A percentile compares a stretch with the other conserved stretches of the same genome.
Conservation (phyloP, 1,139 yeast genomes). For the Starmera stellimalicola region DNA sequence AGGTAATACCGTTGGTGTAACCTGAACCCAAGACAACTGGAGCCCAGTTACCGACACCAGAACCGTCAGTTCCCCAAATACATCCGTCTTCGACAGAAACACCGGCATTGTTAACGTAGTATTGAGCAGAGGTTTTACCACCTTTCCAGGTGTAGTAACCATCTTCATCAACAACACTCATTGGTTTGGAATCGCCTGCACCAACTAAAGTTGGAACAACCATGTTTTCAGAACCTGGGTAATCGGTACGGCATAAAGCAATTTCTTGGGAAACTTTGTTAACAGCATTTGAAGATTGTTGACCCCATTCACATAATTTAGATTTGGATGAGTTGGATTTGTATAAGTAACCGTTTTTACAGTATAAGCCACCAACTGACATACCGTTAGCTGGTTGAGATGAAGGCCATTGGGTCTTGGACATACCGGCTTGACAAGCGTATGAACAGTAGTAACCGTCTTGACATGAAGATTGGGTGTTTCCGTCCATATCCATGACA, state of each 20-base stretch:
- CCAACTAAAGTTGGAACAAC: slow-evolving; percentile 77
- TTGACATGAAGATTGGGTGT: slow-evolving; percentile 57
- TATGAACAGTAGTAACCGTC: slow-evolving; percentile 94
- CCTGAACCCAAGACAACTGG: slow-evolving; percentile 96
- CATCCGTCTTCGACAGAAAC: slow-evolving; percentile 84
- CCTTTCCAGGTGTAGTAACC: slow-evolving; percentile 79
- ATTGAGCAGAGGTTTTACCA: slow-evolving; percentile 82
- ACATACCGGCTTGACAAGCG: slow-evolving; percentile 94
- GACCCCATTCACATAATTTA: slow-evolving; percentile 82
- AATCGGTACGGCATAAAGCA: slow-evolving; percentile 94
- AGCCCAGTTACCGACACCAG: slow-evolving; percentile 96
- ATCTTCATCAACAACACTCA: slow-evolving; percentile 72
- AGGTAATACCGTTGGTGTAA: slow-evolving; percentile 64
- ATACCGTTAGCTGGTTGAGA: slow-evolving; percentile 79
- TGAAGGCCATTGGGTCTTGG: slow-evolving; percentile 95
- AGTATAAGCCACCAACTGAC: slow-evolving; percentile 81
- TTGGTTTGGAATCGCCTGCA: slow-evolving; percentile 56
- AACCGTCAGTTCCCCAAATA: slow-evolving; percentile 77
- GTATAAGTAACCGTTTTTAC: slow-evolving; percentile 74
- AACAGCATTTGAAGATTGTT: slow-evolving; percentile 55
- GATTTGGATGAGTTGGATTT: slow-evolving; percentile 55
- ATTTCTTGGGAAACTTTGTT: slow-evolving; percentile 56
- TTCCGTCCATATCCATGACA: slow-evolving; percentile 44
- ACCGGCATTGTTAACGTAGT: slow-evolving; percentile 96
- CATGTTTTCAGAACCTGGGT: slow-evolving; percentile 99